Evolutionary conservation across 75 land plant species (phyloP).

Genomic region (Pinus tabuliformis): DNA sequence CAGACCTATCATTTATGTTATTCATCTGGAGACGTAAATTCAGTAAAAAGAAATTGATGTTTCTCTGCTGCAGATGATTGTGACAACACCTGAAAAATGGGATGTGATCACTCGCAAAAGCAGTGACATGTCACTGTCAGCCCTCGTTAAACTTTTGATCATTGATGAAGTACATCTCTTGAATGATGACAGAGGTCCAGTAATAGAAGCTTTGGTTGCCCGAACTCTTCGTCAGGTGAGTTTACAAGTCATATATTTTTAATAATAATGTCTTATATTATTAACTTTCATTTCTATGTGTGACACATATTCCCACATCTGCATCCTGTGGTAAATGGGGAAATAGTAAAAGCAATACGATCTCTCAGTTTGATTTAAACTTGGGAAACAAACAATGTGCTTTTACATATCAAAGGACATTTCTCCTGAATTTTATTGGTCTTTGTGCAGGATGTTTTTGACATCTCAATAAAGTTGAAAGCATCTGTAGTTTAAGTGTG

Average conservation of each 20-base stretch:
- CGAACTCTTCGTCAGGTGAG: conserved; percentile 96
- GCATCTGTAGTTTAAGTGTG: too few relatives aligned
- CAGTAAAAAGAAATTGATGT: background rate
- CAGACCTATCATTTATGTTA: background rate
- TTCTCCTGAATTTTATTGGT: background rate
- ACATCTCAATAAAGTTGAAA: background rate
- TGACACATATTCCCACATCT: background rate
- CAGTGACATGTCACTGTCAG: conserved; percentile 94
- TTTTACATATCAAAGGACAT: background rate
- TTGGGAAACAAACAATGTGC: background rate
- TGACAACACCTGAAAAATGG: conserved; percentile 99
- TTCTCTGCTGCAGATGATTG: conserved; percentile 77
- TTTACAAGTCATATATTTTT: background rate
- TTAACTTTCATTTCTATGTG: background rate
- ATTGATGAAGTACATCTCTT: conserved; percentile 99
- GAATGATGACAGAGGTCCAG: conserved; percentile 99
- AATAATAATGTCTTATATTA: background rate
- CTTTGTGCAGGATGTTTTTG: background rate
- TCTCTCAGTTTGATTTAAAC: background rate
- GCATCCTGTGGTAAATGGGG: background rate
- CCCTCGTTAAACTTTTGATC: conserved; percentile 91
- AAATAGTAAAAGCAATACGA: background rate
- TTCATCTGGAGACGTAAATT: background rate
- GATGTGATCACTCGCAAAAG: conserved; percentile 99
- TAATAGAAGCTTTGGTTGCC: conserved; percentile 97